phyloP scores from a whole-genome alignment of 2,329 filamentous ascomycete genomes.

The Penicillium sp. region DNA sequence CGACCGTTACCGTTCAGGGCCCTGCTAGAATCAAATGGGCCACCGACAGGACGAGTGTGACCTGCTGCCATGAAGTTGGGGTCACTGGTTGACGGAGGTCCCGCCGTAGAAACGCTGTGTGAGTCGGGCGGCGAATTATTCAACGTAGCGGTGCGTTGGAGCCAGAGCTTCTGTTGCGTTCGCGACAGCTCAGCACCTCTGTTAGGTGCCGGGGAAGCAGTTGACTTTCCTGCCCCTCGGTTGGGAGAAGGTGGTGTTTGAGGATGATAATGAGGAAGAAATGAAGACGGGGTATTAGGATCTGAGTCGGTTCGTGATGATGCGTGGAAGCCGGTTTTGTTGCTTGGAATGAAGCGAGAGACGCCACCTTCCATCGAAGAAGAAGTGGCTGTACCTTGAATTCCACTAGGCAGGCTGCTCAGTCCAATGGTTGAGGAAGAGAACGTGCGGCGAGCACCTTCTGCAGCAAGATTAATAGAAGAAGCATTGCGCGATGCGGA shows the following conservation, averaged over 20 bases:
- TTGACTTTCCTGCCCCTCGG: constrained; percentile 25
- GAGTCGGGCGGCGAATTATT: constrained; percentile 46
- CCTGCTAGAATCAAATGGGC: constrained; percentile 30
- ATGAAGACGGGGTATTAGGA: constrained; percentile 47
- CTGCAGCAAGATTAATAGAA: constrained; percentile 38
- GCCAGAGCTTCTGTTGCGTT: constrained; percentile 50
- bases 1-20: constrained; percentile 31
- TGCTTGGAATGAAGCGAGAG: constrained; percentile 45
- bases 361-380: constrained; percentile 51
- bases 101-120: constrained; percentile 32
- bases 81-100: constrained; percentile 38
- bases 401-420: constrained; percentile 27
- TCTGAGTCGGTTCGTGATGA: constrained; percentile 44
- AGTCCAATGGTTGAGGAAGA: constrained; percentile 30
- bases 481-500: constrained; percentile 37
- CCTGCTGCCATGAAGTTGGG: constrained; percentile 31
- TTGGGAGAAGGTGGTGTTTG: constrained; percentile 46
- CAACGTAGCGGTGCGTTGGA: constrained; percentile 46
- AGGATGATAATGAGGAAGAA: constrained; percentile 49
- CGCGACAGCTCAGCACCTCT: constrained; percentile 44
- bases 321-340: constrained; percentile 29
- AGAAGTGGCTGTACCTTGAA: constrained; percentile 40
- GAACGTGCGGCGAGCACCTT: constrained; percentile 31
- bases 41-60: constrained; percentile 30
- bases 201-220: constrained; percentile 36